These are phyloP conservation scores for Acanthamoeba pearcei DNA, from an alignment of 208 protist genomes.

Conservation along the genomic window DNA sequence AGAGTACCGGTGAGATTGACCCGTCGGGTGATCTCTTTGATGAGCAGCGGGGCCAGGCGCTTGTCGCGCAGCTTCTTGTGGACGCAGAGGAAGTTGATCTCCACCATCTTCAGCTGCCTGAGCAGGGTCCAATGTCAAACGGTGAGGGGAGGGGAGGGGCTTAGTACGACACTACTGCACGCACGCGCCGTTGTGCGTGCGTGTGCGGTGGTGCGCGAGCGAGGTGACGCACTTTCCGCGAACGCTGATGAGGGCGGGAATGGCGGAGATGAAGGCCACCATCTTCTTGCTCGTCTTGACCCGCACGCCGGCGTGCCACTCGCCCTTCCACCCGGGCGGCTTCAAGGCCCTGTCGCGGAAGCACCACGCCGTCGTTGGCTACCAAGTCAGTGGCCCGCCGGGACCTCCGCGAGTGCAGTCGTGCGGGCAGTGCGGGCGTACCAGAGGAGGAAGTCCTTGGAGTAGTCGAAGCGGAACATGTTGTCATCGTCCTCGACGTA, in stretches of 20 bases:
- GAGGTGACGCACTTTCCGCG: constrained; percentile 75
- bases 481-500: constrained; percentile 99
- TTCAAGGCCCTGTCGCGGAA: constrained; percentile 92
- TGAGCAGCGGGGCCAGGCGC: constrained; percentile 98
- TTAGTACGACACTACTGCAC: too few relatives aligned
- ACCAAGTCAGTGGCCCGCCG: too few relatives aligned
- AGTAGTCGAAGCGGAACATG: constrained; percentile 99
- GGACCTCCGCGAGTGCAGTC: too few relatives aligned
- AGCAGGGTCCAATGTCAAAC: background rate
- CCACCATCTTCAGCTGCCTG: constrained; percentile 92
- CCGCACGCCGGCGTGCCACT: constrained; percentile 98
- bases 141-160: background rate
- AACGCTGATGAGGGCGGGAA: constrained; percentile 92
- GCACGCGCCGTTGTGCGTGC: background rate
- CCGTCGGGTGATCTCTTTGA: constrained; percentile 98
- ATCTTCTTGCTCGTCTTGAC: constrained; percentile 91
- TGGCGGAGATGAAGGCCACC: constrained; percentile 98
- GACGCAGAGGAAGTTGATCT: constrained; percentile 99
- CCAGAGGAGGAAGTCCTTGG: constrained; percentile 98
- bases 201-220: background rate
- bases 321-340: constrained; percentile 94
- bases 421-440: background rate
- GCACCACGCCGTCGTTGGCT: background rate
- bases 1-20: constrained; percentile 94
- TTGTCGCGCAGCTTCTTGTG: constrained; percentile 98